Evolutionary conservation across 2,329 filamentous ascomycete genomes (phyloP), one percentile per base, ranked within the genome.

Genomic region (Exophiala viscosa): DNA sequence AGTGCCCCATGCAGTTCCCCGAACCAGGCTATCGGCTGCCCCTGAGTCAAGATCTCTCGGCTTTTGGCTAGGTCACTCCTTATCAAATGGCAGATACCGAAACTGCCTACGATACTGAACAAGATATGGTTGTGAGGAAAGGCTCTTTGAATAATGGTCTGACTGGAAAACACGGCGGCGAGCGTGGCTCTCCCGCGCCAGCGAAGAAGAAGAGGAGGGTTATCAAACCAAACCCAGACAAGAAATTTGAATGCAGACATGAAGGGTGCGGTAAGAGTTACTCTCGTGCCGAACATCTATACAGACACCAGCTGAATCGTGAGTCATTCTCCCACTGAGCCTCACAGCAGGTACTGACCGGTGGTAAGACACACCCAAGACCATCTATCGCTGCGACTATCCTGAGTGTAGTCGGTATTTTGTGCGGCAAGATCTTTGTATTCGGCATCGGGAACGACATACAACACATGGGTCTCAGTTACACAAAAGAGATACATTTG

Each of bases 271-370:
- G 90, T 36, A 99, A 96, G 77, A 95, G 87, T 67, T 99, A 99
- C 69, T 96, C 92, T 20, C 83, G 93, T 67, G 92, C 93, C 7
- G 93, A 97, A 72, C 93, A 99, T 75, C 76, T 99, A 75, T 96
- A 96, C 73, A 84, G 93, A 41, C 92, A 97, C 72, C 91, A 97
- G 73, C 74, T 97, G 62, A 99, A 99, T 68, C 93, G 87, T 90
- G 77, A 70, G 84, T 76, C 31, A 17, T 58, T 52, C 54, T 42
- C 34, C 50, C 9, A 15, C 23, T 33, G 7, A 34, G 20, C 14
- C 6, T n/a, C 10, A 39, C n/a, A 38, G 10, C 11, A n/a, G 31
- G 3, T 55, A 39, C 39, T 52, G 35, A 36, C 35, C 11, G 18
- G n/a, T 36, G 33, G 18, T 32, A 34, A 90, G 87, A 97, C 72